A percentile compares a stretch with the other conserved stretches of the same genome.
Conservation (phyloP, 768 basidiomycete genomes). For the Hydnum rufescens region DNA sequence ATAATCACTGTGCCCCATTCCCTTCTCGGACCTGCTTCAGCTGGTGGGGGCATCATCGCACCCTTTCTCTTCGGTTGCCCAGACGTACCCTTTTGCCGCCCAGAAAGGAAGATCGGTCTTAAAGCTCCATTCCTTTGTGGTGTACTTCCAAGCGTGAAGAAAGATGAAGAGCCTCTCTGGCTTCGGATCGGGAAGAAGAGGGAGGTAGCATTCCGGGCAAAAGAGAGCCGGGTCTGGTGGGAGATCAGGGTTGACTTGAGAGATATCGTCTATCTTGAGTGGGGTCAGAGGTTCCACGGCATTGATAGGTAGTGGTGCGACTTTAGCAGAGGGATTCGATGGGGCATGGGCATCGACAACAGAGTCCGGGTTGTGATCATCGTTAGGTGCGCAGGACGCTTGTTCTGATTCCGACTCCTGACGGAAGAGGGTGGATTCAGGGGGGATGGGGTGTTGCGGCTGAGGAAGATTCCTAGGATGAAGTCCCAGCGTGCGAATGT, state of each 20-base stretch:
- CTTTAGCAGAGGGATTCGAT: too few species aligned
- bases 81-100: slow-evolving; percentile 31
- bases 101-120: slow-evolving; percentile 80
- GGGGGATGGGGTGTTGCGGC: background rate
- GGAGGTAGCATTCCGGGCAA: slow-evolving; percentile 83
- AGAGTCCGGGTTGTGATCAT: slow-evolving; percentile 1
- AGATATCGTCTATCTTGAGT: background rate
- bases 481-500: slow-evolving; percentile 17
- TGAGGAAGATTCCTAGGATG: slow-evolving; percentile 12
- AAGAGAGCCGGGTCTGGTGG: slow-evolving; percentile 23
- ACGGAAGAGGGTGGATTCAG: background rate
- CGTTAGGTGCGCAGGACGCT: background rate
- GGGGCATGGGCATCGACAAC: too few species aligned
- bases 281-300: background rate
- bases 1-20: too few species aligned
- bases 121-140: slow-evolving; percentile 61
- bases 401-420: too few species aligned
- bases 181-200: slow-evolving; percentile 80
- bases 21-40: too few species aligned
- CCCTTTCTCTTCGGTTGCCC: too few species aligned
- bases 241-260: background rate
- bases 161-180: slow-evolving; percentile 91
- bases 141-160: slow-evolving; percentile 77
- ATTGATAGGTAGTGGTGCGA: too few species aligned
- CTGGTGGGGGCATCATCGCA: too few species aligned